Conservation (phyloP, 176 grass and related monocot species). For the Dendrocalamus sinicus region DNA sequence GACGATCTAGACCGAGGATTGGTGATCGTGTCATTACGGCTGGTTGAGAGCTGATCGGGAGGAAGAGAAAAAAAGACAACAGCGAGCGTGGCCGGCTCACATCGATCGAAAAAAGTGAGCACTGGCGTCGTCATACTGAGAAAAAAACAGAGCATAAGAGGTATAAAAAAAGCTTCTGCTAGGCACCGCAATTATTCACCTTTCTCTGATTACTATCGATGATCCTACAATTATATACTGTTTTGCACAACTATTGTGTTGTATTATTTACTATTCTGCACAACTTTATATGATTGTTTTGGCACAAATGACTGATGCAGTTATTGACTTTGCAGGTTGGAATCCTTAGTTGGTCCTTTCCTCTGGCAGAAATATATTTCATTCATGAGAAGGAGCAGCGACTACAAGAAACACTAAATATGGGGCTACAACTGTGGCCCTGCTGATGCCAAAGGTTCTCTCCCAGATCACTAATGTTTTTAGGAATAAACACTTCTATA, state of each 20-base stretch:
- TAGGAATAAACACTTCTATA: background rate
- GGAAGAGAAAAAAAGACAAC: no score
- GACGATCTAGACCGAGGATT: no score
- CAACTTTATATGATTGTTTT: constrained; percentile 20
- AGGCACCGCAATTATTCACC: no score
- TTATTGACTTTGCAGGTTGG: constrained; percentile 34
- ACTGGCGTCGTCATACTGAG: no score
- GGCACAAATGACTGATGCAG: constrained; percentile 22
- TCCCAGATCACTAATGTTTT: background rate
- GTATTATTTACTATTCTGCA: background rate
- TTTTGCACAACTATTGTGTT: background rate
- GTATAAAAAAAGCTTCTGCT: no score
- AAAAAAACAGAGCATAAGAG: no score
- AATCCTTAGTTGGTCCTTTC: background rate
- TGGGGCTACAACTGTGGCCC: background rate
- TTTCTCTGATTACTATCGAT: no score
- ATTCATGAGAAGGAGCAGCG: constrained; percentile 27
- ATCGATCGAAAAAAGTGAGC: no score
- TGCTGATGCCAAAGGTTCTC: constrained; percentile 25
- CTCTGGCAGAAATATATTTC: background rate
- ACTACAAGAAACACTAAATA: constrained; percentile 28
- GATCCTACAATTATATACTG: background rate
- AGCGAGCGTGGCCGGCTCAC: no score
- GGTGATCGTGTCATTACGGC: no score
- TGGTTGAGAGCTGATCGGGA: no score